Evolutionary conservation across 306 rosid species (phyloP), one percentile per base, ranked within the genome.

Genomic region (Cicer bijugum): DNA sequence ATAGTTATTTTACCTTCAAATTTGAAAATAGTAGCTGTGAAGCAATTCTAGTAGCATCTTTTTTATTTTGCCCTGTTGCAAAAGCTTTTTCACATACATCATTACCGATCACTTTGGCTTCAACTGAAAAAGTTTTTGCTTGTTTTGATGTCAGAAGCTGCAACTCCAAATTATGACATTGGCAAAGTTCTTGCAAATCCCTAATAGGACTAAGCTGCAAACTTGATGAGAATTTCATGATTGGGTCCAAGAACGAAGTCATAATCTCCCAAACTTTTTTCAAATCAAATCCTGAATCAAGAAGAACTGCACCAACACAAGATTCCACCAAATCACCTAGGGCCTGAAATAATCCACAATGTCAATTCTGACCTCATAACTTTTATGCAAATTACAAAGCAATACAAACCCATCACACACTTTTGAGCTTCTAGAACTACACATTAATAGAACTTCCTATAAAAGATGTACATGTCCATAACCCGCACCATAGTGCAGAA

Each of bases 271-370:
- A 94, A 55, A 85, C 88, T 71, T 51, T 51, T 74, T 82, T 76
- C 88, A 91, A 78, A 76, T 94, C 76, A 67, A 91, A 89, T 59
- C 98, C 98, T 7, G 97, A 82, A 78, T 94, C 98, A 50, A 94
- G 88, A 79, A 91, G 96, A 86, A 89, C 78, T 51, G 98, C 97
- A 75, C 99, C 99, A 11, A 94, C 75, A 86, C 88, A 83, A 44
- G 98, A 94, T 79, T 94, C 98, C 52, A 94, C 92, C 74, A 94
- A 44, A 84, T 94, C 97, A 23, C 98, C 98, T 57, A 94, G 79
- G 64, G 85, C 96, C 98, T 94, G 89, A 81, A 82, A 68, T 68
- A 81, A 75, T 65, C 71, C 64, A 73, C 9, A 42, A 68, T 51
- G 67, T 57, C 64, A 23, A 59, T 55, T 60, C 9, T 76, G 39